Percentiles rank a stretch among this genome's conserved stretches.
phyloP scores from a whole-genome alignment of 2,329 filamentous ascomycete genomes.

The Microcera coccophila region DNA sequence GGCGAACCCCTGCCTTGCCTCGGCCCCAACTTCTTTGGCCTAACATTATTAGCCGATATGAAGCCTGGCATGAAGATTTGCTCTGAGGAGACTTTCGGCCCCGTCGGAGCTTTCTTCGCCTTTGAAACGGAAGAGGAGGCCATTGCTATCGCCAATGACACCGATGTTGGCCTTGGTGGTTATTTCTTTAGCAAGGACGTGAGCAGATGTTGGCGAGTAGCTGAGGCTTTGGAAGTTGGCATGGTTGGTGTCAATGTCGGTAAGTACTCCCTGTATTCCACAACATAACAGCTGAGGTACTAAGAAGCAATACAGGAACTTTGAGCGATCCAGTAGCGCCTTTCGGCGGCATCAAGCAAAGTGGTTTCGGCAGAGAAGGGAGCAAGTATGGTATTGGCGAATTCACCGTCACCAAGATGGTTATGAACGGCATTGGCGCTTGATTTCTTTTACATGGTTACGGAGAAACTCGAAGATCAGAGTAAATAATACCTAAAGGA shows the following conservation, averaged over 20 bases:
- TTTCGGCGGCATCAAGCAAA: constrained; percentile 76
- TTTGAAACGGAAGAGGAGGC: constrained; percentile 68
- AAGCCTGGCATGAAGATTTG: constrained; percentile 62
- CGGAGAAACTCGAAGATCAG: constrained; percentile 5
- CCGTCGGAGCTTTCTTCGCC: constrained; percentile 64
- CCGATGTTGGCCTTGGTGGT: constrained; percentile 66
- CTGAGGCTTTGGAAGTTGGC: constrained; percentile 46
- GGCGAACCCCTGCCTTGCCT: constrained; percentile 56
- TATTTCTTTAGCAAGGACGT: constrained; percentile 61
- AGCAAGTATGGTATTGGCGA: constrained; percentile 70
- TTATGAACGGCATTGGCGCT: constrained; percentile 28
- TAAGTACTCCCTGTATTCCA: constrained; percentile 2
- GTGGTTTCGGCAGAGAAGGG: constrained; percentile 71
- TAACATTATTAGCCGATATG: constrained; percentile 66
- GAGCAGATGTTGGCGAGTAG: constrained; percentile 38
- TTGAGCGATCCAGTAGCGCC: constrained; percentile 51
- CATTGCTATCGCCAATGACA: constrained; percentile 59
- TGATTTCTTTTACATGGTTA: constrained; percentile 9
- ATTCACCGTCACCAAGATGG: constrained; percentile 64
- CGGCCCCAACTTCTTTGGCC: constrained; percentile 64
- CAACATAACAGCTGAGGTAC: constrained; percentile 8
- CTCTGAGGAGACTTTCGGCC: constrained; percentile 68
- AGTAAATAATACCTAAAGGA: constrained; percentile 19
- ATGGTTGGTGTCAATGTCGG: constrained; percentile 34
- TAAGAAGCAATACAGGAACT: constrained; percentile 26